Conservation (phyloP, 139 green algal genomes). For the Coelastrella sp. region DNA sequence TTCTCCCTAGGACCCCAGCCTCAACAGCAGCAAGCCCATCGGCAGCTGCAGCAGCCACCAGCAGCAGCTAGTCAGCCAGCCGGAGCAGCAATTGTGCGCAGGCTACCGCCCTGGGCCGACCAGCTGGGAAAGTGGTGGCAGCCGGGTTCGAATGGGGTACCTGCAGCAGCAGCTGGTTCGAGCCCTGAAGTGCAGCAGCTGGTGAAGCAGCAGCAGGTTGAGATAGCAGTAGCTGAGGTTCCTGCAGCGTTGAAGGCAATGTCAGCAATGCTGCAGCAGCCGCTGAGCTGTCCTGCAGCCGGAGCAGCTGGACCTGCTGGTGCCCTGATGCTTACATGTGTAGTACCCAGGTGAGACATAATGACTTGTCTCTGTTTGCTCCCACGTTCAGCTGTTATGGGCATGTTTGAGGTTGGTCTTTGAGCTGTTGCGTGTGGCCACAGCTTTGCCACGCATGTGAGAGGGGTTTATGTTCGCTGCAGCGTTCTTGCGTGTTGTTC, state of each 20-base stretch:
- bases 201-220: not conserved
- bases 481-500: too few relatives aligned
- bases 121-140: constrained; percentile 33
- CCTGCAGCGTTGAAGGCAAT: not conserved
- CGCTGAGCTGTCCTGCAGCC: not conserved
- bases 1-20: constrained; percentile 12
- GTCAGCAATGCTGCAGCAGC: not conserved
- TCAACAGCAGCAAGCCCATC: not conserved
- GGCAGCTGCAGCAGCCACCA: too few relatives aligned
- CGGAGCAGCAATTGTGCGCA: not conserved
- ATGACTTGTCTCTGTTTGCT: too few relatives aligned
- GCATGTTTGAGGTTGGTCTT: too few relatives aligned
- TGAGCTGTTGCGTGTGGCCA: too few relatives aligned
- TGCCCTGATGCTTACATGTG: not conserved
- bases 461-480: too few relatives aligned
- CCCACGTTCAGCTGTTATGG: too few relatives aligned
- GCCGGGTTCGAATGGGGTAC: not conserved
- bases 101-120: constrained; percentile 21
- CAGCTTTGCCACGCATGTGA: too few relatives aligned
- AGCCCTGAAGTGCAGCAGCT: constrained; percentile 8
- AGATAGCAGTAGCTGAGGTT: not conserved
- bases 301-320: not conserved
- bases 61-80: constrained; percentile 20
- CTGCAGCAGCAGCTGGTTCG: not conserved
- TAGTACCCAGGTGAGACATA: constrained; percentile 23